Percentiles rank a stretch among this genome's conserved stretches.
These are phyloP conservation scores for Pseudohyphozyma bogoriensis DNA, from an alignment of 768 basidiomycete genomes.

Conservation along the genomic window DNA sequence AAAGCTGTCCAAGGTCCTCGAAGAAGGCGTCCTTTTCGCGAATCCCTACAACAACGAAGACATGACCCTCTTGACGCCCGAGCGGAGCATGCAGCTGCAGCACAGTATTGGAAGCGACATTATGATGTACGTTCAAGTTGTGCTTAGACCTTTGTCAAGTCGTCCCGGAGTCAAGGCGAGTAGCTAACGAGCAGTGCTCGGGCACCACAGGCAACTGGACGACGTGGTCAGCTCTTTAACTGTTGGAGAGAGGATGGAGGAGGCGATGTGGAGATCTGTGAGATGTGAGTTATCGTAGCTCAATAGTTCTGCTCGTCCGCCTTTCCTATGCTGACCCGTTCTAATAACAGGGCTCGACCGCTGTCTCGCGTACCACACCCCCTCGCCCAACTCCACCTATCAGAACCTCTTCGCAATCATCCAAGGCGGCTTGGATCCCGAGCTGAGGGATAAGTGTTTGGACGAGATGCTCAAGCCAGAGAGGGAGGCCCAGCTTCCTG, in stretches of 20 bases:
- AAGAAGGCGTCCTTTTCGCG: slow-evolving; percentile 72
- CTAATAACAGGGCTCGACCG: slow-evolving; percentile 57
- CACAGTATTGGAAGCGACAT: slow-evolving; percentile 87
- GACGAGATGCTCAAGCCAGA: slow-evolving; percentile 59
- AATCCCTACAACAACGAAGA: slow-evolving; percentile 11
- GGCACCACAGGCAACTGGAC: slow-evolving; percentile 18
- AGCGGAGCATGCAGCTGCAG: slow-evolving; percentile 82
- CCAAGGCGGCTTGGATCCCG: slow-evolving; percentile 65
- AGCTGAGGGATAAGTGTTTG: slow-evolving; percentile 58
- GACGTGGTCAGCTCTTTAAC: slow-evolving; percentile 65
- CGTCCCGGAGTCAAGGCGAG: no score
- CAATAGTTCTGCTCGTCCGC: not conserved
- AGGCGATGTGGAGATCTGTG: slow-evolving; percentile 79
- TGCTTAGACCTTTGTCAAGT: not conserved
- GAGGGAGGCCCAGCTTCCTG: slow-evolving; percentile 64
- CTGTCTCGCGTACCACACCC: slow-evolving; percentile 65
- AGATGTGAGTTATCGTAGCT: slow-evolving; percentile 41
- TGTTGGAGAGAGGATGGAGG: slow-evolving; percentile 65
- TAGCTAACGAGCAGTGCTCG: not conserved
- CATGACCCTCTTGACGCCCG: slow-evolving; percentile 49
- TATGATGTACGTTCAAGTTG: slow-evolving; percentile 66
- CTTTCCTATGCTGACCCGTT: not conserved
- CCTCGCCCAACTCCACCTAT: slow-evolving; percentile 51
- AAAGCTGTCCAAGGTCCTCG: slow-evolving; percentile 52
- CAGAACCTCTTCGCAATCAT: slow-evolving; percentile 90